Conservation (phyloP, 208 protist genomes). For the Acanthamoeba rhysodes region DNA sequence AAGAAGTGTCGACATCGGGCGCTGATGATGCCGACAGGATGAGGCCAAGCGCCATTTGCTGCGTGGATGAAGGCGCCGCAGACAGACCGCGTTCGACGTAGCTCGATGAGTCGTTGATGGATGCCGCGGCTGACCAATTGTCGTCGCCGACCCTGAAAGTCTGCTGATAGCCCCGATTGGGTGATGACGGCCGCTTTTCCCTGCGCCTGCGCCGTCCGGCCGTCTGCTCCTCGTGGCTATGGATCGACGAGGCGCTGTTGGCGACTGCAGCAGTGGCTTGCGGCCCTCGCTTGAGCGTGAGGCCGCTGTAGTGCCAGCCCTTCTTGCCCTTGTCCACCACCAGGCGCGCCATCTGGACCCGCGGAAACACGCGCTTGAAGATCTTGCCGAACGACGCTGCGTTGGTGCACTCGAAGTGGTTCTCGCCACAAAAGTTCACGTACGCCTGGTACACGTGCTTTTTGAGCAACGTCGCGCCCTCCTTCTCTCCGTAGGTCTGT, state of each 20-base stretch:
- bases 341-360: slow-evolving; percentile 21
- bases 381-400: slow-evolving; percentile 36
- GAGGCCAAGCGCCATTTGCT: too few species aligned
- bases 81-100: too few species aligned
- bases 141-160: too few species aligned
- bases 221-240: not conserved
- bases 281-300: not conserved
- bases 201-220: not conserved
- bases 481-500: slow-evolving; percentile 12
- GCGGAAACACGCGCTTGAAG: slow-evolving; percentile 27
- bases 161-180: not conserved
- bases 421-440: not conserved
- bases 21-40: too few species aligned
- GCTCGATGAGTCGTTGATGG: too few species aligned
- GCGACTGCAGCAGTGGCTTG: not conserved
- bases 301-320: slow-evolving; percentile 52
- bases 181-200: not conserved
- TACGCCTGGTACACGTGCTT: slow-evolving; percentile 2
- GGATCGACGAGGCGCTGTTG: not conserved
- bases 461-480: slow-evolving; percentile 5
- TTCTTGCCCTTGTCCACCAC: slow-evolving; percentile 55
- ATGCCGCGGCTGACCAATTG: too few species aligned
- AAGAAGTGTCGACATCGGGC: too few species aligned
- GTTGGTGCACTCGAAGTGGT: slow-evolving; percentile 24
- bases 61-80: too few species aligned